Evolutionary conservation across 306 rosid species (phyloP).

Genomic region (Psophocarpus tetragonolobus): DNA sequence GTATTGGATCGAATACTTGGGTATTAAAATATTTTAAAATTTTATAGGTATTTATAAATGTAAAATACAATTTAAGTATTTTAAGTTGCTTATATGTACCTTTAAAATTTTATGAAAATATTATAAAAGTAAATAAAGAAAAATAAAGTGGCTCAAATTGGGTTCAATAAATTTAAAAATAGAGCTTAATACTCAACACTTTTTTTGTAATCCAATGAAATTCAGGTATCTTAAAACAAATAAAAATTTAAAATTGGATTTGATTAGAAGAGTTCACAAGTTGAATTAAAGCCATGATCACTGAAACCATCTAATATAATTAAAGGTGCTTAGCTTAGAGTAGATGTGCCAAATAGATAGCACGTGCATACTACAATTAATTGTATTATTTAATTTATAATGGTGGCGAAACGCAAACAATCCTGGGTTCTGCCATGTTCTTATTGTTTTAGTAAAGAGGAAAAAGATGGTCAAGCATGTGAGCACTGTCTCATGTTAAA

Average conservation of each 20-base stretch:
- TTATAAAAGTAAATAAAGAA: background rate
- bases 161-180: background rate
- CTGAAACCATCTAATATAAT: background rate
- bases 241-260: background rate
- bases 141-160: background rate
- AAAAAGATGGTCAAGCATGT: conserved; percentile 27
- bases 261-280: background rate
- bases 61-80: background rate
- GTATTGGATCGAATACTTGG: background rate
- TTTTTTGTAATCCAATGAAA: background rate
- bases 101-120: background rate
- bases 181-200: background rate
- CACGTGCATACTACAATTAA: conserved; percentile 29
- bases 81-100: background rate
- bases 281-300: background rate
- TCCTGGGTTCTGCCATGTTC: background rate
- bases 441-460: background rate
- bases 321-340: background rate
- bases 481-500: conserved; percentile 6
- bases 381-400: conserved; percentile 11
- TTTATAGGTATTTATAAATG: background rate
- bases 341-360: conserved; percentile 13
- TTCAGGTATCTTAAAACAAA: background rate
- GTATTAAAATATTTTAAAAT: background rate
- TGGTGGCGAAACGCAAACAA: background rate